phyloP scores from a whole-genome alignment of 805 yeast species.

The Candida arabinofermentans region DNA sequence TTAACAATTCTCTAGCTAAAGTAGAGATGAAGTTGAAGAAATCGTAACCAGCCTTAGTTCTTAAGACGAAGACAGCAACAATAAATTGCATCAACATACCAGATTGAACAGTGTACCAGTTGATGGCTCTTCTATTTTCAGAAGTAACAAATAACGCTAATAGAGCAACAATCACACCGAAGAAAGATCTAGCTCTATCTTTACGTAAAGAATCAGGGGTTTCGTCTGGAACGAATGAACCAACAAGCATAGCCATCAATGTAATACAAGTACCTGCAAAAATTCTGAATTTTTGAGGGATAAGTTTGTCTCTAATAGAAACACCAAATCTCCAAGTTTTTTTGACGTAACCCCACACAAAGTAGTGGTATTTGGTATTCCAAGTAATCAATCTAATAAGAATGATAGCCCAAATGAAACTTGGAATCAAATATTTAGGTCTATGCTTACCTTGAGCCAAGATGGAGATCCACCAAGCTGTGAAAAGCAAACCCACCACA shows the following conservation, averaged over 20 bases:
- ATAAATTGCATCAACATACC: conserved; percentile 59
- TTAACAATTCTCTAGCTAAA: conserved; percentile 52
- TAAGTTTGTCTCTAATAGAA: conserved; percentile 32
- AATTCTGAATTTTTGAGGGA: conserved; percentile 41
- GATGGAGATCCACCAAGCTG: conserved; percentile 42
- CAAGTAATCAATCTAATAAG: conserved; percentile 42
- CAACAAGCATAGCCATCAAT: conserved; percentile 45
- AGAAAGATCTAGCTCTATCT: conserved; percentile 56
- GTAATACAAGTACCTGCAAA: conserved; percentile 42
- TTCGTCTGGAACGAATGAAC: conserved; percentile 50
- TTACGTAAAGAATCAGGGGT: conserved; percentile 41
- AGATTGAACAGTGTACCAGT: conserved; percentile 57
- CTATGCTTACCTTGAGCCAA: conserved; percentile 39
- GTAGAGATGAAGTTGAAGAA: conserved; percentile 57
- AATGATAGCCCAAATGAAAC: conserved; percentile 37
- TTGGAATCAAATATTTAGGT: conserved; percentile 44
- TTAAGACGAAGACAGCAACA: conserved; percentile 55
- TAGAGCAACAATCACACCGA: conserved; percentile 48
- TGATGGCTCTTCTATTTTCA: conserved; percentile 39
- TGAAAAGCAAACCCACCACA: conserved; percentile 11
- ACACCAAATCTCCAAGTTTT: conserved; percentile 31
- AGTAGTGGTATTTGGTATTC: conserved; percentile 30
- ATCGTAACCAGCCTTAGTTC: conserved; percentile 58
- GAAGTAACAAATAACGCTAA: conserved; percentile 43
- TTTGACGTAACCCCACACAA: conserved; percentile 16